Evolutionary conservation across 2,329 filamentous ascomycete genomes (phyloP).

Genomic region (Trichoderma citrinoviride): DNA sequence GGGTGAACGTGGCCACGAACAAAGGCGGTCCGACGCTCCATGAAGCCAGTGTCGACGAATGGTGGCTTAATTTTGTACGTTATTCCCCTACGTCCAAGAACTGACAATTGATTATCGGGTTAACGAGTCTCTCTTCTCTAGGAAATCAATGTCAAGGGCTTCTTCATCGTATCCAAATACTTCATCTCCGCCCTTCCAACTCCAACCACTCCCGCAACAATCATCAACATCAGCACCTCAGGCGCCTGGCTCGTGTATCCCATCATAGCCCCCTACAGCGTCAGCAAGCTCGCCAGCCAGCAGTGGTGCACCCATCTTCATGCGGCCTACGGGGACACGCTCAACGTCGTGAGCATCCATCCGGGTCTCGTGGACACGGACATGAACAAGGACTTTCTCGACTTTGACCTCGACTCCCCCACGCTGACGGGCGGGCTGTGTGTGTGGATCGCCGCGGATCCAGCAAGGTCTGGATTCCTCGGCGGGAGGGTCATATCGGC

Average conservation of each 20-base stretch:
- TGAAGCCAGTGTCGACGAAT: slow-evolving; percentile 1
- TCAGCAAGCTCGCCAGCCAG: slow-evolving; percentile 14
- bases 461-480: background rate
- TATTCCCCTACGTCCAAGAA: background rate
- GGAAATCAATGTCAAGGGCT: slow-evolving; percentile 2
- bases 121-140: too few relatives aligned
- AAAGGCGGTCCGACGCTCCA: background rate
- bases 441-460: background rate
- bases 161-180: background rate
- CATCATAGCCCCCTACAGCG: background rate
- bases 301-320: background rate
- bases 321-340: background rate
- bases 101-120: background rate
- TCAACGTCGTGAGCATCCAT: slow-evolving; percentile 3
- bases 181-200: background rate
- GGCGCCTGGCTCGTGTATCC: slow-evolving; percentile 1
- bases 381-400: background rate
- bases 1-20: background rate
- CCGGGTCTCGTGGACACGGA: background rate
- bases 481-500: background rate
- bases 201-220: background rate
- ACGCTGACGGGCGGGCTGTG: background rate
- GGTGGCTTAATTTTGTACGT: slow-evolving; percentile 6
- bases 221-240: background rate
- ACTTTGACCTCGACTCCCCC: background rate